phyloP scores from a whole-genome alignment of 2,329 filamentous ascomycete species.

The Akanthomyces dipterigenus region DNA sequence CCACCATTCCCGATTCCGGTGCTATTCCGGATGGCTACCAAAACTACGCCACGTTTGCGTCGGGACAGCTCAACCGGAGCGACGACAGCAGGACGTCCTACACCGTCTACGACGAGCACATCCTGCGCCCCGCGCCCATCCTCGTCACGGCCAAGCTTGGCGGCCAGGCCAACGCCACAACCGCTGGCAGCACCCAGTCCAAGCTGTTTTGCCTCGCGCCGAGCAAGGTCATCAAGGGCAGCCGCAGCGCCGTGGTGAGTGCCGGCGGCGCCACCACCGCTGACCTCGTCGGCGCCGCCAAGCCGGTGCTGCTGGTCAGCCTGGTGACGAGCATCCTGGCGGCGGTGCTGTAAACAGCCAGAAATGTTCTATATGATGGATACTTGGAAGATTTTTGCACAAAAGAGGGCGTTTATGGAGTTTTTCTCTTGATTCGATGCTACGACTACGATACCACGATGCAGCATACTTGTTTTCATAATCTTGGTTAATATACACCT shows the following conservation, averaged over 20 bases:
- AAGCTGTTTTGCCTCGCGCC: slow-evolving; percentile 10
- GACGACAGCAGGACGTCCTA: neutral
- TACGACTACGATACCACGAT: slow-evolving; percentile 8
- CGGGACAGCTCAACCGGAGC: neutral
- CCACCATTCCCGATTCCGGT: neutral
- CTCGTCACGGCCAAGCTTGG: neutral
- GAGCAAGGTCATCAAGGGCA: slow-evolving; percentile 5
- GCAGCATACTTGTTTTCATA: neutral
- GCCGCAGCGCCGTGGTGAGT: neutral
- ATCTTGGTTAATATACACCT: neutral
- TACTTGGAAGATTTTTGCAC: neutral
- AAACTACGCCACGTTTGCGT: slow-evolving; percentile 4
- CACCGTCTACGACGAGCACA: neutral
- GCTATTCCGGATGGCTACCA: slow-evolving; percentile 7
- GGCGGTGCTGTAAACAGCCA: neutral
- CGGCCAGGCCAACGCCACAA: neutral
- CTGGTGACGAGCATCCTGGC: neutral
- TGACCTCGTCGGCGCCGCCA: neutral
- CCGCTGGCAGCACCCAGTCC: neutral
- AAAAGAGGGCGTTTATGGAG: neutral
- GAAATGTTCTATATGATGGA: neutral
- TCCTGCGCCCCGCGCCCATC: slow-evolving; percentile 5
- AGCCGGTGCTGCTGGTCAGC: neutral
- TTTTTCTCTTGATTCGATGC: neutral
- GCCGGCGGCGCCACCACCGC: neutral